Evolutionary conservation across 192 early-diverging fungal genomes (phyloP).

Genomic region (Coemansia sp.): DNA sequence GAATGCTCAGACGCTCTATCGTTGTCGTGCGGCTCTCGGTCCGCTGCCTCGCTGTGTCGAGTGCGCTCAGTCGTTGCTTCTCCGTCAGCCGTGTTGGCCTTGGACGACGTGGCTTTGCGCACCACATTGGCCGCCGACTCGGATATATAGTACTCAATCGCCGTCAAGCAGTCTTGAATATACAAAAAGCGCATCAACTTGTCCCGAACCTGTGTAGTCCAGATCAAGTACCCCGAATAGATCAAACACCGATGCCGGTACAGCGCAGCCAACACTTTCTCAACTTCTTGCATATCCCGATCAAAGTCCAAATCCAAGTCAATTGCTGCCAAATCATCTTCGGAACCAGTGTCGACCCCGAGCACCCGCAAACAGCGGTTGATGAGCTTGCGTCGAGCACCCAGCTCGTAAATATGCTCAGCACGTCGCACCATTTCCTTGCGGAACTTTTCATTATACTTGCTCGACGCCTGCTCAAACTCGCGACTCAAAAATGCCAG

Average conservation of each 20-base stretch:
- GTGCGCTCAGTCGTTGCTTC: neutral
- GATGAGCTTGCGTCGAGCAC: slow-evolving; percentile 52
- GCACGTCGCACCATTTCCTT: slow-evolving; percentile 40
- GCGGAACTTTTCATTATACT: slow-evolving; percentile 38
- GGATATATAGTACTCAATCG: slow-evolving; percentile 80
- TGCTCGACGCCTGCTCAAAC: slow-evolving; percentile 44
- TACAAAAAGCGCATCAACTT: slow-evolving; percentile 74
- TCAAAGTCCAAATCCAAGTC: slow-evolving; percentile 29
- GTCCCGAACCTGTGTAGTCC: slow-evolving; percentile 85
- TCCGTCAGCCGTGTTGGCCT: neutral
- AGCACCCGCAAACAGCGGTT: slow-evolving; percentile 51
- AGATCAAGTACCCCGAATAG: slow-evolving; percentile 81
- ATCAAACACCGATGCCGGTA: slow-evolving; percentile 78
- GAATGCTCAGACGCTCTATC: neutral
- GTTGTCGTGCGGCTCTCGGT: neutral
- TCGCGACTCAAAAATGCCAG: slow-evolving; percentile 40
- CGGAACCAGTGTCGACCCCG: slow-evolving; percentile 21
- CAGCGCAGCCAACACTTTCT: slow-evolving; percentile 48
- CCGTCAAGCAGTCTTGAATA: slow-evolving; percentile 65
- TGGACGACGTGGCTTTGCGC: slow-evolving; percentile 57
- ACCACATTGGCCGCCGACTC: slow-evolving; percentile 77
- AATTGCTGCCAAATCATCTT: neutral
- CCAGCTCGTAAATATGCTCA: slow-evolving; percentile 55
- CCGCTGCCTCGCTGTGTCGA: slow-evolving; percentile 4
- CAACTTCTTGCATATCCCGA: slow-evolving; percentile 49